These are phyloP conservation scores for Blastomyces emzantsi DNA, from an alignment of 2,329 filamentous ascomycete species.

Conservation along the genomic window DNA sequence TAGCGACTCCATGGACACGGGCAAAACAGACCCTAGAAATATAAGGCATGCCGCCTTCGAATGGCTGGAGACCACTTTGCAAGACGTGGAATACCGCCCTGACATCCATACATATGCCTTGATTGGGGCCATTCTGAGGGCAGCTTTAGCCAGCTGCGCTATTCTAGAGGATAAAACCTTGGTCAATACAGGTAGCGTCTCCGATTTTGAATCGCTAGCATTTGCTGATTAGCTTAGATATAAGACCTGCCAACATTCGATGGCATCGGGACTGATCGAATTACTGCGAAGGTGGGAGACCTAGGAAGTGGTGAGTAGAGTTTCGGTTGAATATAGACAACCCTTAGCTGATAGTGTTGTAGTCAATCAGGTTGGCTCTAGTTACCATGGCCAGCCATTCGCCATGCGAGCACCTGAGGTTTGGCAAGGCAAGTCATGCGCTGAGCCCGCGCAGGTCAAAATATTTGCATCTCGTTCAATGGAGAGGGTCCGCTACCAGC, in stretches of 20 bases:
- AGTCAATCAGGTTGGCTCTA: constrained; percentile 9
- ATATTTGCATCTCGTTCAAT: too few relatives aligned
- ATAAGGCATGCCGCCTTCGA: constrained; percentile 10
- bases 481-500: too few relatives aligned
- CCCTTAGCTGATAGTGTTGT: constrained; percentile 8
- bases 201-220: constrained; percentile 10
- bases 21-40: constrained; percentile 4
- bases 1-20: neutral
- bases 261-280: constrained; percentile 8
- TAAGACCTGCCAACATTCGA: constrained; percentile 12
- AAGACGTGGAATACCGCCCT: constrained; percentile 13
- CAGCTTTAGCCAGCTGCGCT: constrained; percentile 11
- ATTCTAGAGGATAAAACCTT: constrained; percentile 6
- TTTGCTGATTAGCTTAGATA: constrained; percentile 12
- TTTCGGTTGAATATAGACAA: constrained; percentile 8
- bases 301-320: constrained; percentile 11
- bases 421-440: constrained; percentile 10
- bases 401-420: constrained; percentile 14
- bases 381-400: constrained; percentile 10
- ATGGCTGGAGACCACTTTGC: constrained; percentile 13
- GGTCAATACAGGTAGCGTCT: constrained; percentile 14
- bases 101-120: constrained; percentile 10
- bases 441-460: constrained; percentile 8
- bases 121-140: constrained; percentile 6
- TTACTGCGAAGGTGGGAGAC: constrained; percentile 13